A percentile compares a stretch with the other conserved stretches of the same genome.
Conservation (phyloP, 2,329 filamentous ascomycete species). For the Zasmidium angulare region DNA sequence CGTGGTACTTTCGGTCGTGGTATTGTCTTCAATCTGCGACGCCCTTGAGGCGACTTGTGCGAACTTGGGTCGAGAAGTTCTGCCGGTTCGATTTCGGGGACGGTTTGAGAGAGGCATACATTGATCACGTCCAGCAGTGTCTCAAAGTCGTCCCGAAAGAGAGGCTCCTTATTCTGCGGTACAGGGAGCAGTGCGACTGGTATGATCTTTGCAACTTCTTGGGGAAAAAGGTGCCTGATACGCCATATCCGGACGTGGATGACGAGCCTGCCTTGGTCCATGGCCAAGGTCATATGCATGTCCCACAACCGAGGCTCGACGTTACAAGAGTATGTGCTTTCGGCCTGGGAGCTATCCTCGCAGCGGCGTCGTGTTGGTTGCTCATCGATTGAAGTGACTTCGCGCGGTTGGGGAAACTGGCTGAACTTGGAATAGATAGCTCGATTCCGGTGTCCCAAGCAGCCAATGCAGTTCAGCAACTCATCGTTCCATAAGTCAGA, state of each 20-base stretch:
- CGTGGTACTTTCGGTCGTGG: conserved; percentile 4
- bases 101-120: conserved; percentile 5
- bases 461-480: not conserved
- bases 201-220: conserved; percentile 31
- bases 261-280: not conserved
- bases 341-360: not conserved
- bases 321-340: not conserved
- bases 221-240: conserved; percentile 19
- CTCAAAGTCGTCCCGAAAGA: conserved; percentile 23
- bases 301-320: not conserved
- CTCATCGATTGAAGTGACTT: not conserved
- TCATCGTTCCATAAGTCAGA: not conserved
- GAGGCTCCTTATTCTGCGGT: conserved; percentile 24
- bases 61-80: conserved; percentile 2
- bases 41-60: conserved; percentile 5
- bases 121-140: conserved; percentile 7
- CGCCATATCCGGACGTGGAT: conserved; percentile 18
- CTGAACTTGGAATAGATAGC: not conserved
- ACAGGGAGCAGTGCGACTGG: conserved; percentile 27
- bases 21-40: conserved; percentile 4
- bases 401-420: not conserved
- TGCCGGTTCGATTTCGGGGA: not conserved
- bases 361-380: not conserved
- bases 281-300: not conserved
- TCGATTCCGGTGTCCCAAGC: not conserved